These are phyloP conservation scores for Trichoderma simmonsii DNA, from an alignment of 2,329 filamentous ascomycete species.

Conservation along the genomic window DNA sequence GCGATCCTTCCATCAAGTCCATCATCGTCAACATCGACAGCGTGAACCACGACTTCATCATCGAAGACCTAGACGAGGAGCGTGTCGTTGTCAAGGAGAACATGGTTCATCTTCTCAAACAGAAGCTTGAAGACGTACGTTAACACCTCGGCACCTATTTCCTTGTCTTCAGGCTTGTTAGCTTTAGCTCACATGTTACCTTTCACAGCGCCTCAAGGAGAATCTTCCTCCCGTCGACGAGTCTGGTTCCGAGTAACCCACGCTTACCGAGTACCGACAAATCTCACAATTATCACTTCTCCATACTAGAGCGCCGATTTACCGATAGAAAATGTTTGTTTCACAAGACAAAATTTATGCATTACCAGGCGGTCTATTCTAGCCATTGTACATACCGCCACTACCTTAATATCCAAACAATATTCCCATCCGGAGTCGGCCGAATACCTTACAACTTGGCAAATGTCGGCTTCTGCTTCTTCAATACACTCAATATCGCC, in stretches of 20 bases:
- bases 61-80: slow-evolving; percentile 76
- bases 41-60: slow-evolving; percentile 68
- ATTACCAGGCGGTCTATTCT: not conserved
- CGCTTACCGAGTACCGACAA: not conserved
- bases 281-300: not conserved
- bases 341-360: not conserved
- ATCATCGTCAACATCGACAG: slow-evolving; percentile 77
- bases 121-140: slow-evolving; percentile 63
- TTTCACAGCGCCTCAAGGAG: slow-evolving; percentile 46
- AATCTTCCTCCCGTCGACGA: slow-evolving; percentile 51
- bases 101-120: slow-evolving; percentile 66
- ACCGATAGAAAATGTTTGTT: not conserved
- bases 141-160: not conserved
- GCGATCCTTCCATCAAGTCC: slow-evolving; percentile 83
- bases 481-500: slow-evolving; percentile 71
- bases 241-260: slow-evolving; percentile 46
- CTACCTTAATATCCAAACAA: not conserved
- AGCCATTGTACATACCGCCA: not conserved
- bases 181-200: slow-evolving; percentile 1
- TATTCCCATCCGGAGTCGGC: not conserved
- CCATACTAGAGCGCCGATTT: not conserved
- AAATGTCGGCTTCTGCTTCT: slow-evolving; percentile 78
- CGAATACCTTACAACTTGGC: slow-evolving; percentile 64
- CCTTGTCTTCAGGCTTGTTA: not conserved
- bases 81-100: slow-evolving; percentile 72